phyloP scores from a whole-genome alignment of 2,329 filamentous ascomycete species.

The Trichoderma polysporum region DNA sequence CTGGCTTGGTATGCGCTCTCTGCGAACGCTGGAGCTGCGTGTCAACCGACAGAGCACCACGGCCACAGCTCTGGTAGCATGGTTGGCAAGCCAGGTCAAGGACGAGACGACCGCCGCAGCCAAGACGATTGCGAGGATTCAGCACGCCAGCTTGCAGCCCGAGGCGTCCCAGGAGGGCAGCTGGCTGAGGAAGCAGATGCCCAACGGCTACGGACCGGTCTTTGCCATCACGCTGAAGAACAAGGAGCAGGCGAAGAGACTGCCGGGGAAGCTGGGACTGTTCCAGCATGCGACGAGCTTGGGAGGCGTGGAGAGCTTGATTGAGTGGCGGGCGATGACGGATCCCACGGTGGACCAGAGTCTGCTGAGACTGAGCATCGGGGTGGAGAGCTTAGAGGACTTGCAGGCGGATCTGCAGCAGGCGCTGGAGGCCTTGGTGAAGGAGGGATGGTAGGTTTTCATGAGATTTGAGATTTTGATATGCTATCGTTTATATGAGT shows the following conservation, averaged over 20 bases:
- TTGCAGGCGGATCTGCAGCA: conserved; percentile 70
- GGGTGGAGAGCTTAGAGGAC: conserved; percentile 85
- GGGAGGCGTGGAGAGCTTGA: conserved; percentile 90
- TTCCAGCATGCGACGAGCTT: conserved; percentile 96
- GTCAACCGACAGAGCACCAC: conserved; percentile 74
- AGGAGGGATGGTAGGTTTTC: conserved; percentile 13
- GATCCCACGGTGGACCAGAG: conserved; percentile 70
- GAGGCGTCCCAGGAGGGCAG: conserved; percentile 54
- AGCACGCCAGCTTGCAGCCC: conserved; percentile 78
- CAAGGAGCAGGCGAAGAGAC: conserved; percentile 57
- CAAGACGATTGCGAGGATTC: conserved; percentile 59
- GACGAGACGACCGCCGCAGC: conserved; percentile 44
- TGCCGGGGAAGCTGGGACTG: conserved; percentile 76
- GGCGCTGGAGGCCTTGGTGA: conserved; percentile 59
- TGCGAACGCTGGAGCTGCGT: conserved; percentile 82
- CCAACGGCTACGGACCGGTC: conserved; percentile 83
- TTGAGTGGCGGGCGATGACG: conserved; percentile 94
- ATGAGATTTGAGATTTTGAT: not conserved
- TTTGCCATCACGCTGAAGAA: conserved; percentile 71
- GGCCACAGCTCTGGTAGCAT: conserved; percentile 67
- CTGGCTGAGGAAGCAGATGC: conserved; percentile 89
- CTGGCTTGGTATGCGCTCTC: conserved; percentile 84
- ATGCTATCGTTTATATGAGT: not conserved
- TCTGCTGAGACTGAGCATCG: conserved; percentile 78
- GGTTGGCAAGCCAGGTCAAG: conserved; percentile 58